Conservation (phyloP, 78 protist species). For the Neovahlkampfia damariscottae region DNA sequence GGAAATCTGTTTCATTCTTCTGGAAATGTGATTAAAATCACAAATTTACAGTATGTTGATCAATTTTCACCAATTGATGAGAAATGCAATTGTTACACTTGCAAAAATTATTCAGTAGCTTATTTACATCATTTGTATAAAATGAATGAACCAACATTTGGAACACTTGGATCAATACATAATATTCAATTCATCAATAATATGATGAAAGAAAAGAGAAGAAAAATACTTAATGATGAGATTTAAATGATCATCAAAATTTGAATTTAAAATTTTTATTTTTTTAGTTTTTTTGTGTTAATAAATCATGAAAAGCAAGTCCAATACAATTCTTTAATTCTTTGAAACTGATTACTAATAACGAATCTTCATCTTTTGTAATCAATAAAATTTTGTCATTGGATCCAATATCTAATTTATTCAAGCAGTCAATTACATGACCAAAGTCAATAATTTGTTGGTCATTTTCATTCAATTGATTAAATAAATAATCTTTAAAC, state of each 20-base stretch:
- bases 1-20: conserved; percentile 21
- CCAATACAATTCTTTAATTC: too few species aligned
- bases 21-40: neutral
- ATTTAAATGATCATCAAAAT: neutral
- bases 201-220: neutral
- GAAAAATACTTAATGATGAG: neutral
- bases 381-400: too few species aligned
- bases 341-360: too few species aligned
- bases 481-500: too few species aligned
- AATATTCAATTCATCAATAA: conserved; percentile 6
- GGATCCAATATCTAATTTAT: too few species aligned
- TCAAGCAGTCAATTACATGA: too few species aligned
- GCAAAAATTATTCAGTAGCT: neutral
- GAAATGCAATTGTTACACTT: neutral
- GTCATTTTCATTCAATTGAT: too few species aligned
- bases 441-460: too few species aligned
- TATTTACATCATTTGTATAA: conserved; percentile 17
- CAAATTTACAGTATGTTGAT: neutral
- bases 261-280: neutral
- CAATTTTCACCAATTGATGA: conserved; percentile 1
- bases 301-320: too few species aligned
- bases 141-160: conserved; percentile 3
- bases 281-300: neutral
- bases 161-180: neutral
- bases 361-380: too few species aligned